Evolutionary conservation across 495 filamentous ascomycete species (phyloP).

Genomic region (Extremus antarcticus): DNA sequence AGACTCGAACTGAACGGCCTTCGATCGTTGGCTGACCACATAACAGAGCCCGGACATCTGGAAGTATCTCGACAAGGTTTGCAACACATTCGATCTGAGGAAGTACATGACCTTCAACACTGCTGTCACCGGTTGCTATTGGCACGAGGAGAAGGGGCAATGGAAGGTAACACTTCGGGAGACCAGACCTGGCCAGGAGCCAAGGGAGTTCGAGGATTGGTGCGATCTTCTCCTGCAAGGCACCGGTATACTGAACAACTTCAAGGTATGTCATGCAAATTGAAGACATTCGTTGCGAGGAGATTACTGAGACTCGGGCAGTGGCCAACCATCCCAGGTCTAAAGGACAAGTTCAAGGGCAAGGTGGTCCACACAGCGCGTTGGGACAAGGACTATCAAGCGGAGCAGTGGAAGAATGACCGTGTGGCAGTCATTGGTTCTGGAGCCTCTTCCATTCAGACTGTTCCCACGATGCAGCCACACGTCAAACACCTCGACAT

Average conservation of each 20-base stretch:
- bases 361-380: constrained; percentile 45
- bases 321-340: constrained; percentile 19
- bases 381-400: constrained; percentile 40
- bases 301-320: not conserved
- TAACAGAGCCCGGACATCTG: constrained; percentile 30
- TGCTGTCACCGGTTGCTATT: constrained; percentile 26
- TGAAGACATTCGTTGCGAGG: not conserved
- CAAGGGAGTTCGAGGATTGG: constrained; percentile 24
- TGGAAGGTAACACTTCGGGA: constrained; percentile 28
- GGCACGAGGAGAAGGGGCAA: constrained; percentile 25
- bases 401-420: constrained; percentile 43
- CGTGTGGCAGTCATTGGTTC: constrained; percentile 32
- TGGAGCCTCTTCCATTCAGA: constrained; percentile 30
- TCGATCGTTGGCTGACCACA: too few species aligned
- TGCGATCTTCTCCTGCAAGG: constrained; percentile 28
- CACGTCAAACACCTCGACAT: constrained; percentile 29
- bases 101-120: constrained; percentile 31
- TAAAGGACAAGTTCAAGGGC: constrained; percentile 23
- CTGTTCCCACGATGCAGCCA: constrained; percentile 33
- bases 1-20: too few species aligned
- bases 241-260: constrained; percentile 32
- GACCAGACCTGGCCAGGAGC: constrained; percentile 12
- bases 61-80: constrained; percentile 32
- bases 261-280: constrained; percentile 23
- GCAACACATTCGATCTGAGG: constrained; percentile 26